These are phyloP conservation scores for Mycena capillaripes DNA, from an alignment of 768 basidiomycete genomes.

Conservation along the genomic window DNA sequence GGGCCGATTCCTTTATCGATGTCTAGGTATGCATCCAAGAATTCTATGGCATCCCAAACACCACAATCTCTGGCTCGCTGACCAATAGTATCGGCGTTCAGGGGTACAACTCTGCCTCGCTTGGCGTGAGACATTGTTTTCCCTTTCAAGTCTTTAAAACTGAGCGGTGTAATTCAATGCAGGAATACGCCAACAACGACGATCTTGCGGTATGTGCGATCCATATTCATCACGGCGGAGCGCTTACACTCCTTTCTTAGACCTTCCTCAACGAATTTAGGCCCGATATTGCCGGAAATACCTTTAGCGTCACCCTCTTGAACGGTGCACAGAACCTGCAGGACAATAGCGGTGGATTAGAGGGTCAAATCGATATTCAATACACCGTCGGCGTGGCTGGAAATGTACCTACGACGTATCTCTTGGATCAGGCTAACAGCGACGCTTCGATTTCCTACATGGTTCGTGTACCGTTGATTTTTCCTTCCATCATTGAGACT, in stretches of 20 bases:
- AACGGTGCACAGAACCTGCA: too few species aligned
- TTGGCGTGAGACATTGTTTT: constrained; percentile 8
- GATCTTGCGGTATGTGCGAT: constrained; percentile 18
- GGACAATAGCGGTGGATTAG: too few species aligned
- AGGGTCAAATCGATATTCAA: too few species aligned
- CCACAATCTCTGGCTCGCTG: constrained; percentile 21
- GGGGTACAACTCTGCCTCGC: constrained; percentile 16
- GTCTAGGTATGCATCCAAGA: constrained; percentile 23
- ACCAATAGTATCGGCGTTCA: constrained; percentile 22
- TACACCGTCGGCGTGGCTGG: too few species aligned
- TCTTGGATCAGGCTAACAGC: background rate
- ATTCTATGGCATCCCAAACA: constrained; percentile 25
- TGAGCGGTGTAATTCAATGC: constrained; percentile 5
- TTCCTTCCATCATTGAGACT: constrained; percentile 6
- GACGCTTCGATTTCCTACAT: constrained; percentile 23
- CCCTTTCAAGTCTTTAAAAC: constrained; percentile 4
- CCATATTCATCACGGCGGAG: background rate
- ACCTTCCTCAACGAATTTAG: constrained; percentile 26
- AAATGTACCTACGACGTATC: constrained; percentile 23
- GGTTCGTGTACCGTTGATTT: constrained; percentile 15
- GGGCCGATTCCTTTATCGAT: background rate
- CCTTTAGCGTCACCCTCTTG: constrained; percentile 15
- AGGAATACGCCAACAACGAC: constrained; percentile 27
- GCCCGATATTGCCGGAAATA: constrained; percentile 22
- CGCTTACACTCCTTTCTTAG: constrained; percentile 7